Conservation (phyloP, 371 early-diverging fungal species). For the Mucor plumbeus region DNA sequence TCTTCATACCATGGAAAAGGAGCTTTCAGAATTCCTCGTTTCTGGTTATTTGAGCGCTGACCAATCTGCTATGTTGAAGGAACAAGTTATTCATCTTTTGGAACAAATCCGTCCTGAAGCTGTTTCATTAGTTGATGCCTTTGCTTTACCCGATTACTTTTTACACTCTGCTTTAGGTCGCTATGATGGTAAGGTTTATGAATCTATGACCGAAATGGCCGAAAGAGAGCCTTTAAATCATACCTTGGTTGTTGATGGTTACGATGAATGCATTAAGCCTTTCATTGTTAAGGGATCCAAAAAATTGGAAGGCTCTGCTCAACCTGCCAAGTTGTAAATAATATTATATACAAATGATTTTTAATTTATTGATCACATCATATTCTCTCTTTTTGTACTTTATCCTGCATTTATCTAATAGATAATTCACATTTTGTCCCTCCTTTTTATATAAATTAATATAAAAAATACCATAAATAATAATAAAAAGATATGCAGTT, state of each 20-base stretch:
- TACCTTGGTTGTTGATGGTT: conserved; percentile 60
- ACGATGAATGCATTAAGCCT: conserved; percentile 63
- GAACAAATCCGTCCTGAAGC: conserved; percentile 72
- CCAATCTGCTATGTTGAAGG: conserved; percentile 58
- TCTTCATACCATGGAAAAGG: conserved; percentile 68
- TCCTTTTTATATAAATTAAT: neutral
- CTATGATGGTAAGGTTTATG: conserved; percentile 79
- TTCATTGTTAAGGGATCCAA: conserved; percentile 37
- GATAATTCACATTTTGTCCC: conserved; percentile 3
- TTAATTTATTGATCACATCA: neutral
- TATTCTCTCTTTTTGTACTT: conserved; percentile 1
- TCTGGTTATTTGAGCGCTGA: conserved; percentile 54
- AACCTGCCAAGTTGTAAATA: conserved; percentile 29
- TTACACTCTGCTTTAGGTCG: conserved; percentile 82
- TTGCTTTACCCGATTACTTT: conserved; percentile 76
- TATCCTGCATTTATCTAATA: conserved; percentile 2
- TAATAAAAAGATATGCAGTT: neutral
- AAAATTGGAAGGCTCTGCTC: conserved; percentile 3
- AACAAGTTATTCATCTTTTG: conserved; percentile 54
- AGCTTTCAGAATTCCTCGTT: conserved; percentile 67
- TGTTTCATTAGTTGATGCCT: conserved; percentile 77
- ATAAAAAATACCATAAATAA: conserved; percentile 6
- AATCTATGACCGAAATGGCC: conserved; percentile 70
- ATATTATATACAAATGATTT: neutral
- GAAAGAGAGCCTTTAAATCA: conserved; percentile 73